A percentile compares a stretch with the other conserved stretches of the same genome.
Evolutionary conservation across 169 alveolate genomes (phyloP).

Genomic region (Perkinsus chesapeaki): DNA sequence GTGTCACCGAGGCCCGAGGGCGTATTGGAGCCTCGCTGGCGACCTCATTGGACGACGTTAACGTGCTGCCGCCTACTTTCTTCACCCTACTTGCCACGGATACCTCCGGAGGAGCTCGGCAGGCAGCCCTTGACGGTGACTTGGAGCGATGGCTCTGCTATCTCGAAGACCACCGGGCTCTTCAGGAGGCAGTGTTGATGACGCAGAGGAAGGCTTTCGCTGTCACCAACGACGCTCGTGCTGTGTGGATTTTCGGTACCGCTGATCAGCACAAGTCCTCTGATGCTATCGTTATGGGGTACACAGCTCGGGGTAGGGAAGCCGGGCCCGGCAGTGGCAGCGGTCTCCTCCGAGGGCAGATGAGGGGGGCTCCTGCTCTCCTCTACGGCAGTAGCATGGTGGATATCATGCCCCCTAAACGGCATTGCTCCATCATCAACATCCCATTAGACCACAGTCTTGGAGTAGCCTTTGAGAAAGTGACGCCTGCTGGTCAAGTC

Average conservation of each 20-base stretch:
- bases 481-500: not conserved
- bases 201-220: not conserved
- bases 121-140: not conserved
- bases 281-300: not conserved
- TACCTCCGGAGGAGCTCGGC: not conserved
- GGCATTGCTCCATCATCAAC: not conserved
- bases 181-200: not conserved
- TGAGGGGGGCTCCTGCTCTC: too few relatives aligned
- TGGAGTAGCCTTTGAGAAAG: not conserved
- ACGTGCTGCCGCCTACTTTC: not conserved
- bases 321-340: too few relatives aligned
- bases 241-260: not conserved
- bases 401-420: not conserved
- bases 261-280: not conserved
- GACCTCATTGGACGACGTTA: not conserved
- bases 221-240: not conserved
- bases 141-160: not conserved
- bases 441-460: not conserved
- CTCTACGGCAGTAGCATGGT: not conserved
- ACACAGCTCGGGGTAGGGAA: too few relatives aligned
- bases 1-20: not conserved
- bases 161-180: not conserved
- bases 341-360: too few relatives aligned
- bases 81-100: not conserved
- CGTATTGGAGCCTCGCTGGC: not conserved